Base-by-base conservation (phyloP, 805 yeast genomes). In the Hanseniaspora occidentalis region DNA sequence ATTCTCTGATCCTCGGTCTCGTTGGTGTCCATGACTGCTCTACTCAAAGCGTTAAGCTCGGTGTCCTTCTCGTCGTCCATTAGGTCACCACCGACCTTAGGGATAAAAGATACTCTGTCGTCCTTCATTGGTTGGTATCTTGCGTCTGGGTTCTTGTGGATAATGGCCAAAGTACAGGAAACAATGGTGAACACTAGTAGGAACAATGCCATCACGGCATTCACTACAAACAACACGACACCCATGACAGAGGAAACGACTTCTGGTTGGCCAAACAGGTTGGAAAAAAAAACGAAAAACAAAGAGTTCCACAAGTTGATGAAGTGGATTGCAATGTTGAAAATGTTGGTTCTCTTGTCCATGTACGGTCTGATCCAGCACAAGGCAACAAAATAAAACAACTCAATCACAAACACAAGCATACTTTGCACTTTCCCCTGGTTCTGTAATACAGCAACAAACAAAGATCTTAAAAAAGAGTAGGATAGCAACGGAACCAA, bases 101-200 rank as follows among this genome's bases (percentile, higher is more conserved):
- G 88, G 55, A 92, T 83, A 59, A 92, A 92, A n/a, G 96, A 83
- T 39, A 83, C 92, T 57, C 98, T 76, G 57, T 92, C 98, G 60
- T 92, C 98, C 51, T 81, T 82, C 81, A 89, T 82, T 46, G 96
- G 97, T 64, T 85, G 89, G 65, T 92, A 92, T 51, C 95, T 74
- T 8, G 89, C 76, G 61, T 92, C 98, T 40, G 98, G 97, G 59
- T 92, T 86, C 68, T 82, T 85, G 59, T 82, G 79, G 24, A 88
- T 49, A 51, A 92, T 61, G 0, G 96, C 95, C 61, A 85, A 66
- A 5, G 78, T 66, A 65, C 97, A 88, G 1, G 95, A 83, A 29
- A 86, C 75, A 50, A 92, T 77, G 36, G 95, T 86, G 69, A 88
- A 79, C 37, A 92, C 65, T 56, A 92, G 65, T 53, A 89, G 70